Base-by-base conservation (phyloP, 2,329 filamentous ascomycete genomes). In the Neofusicoccum kwambonambiense region DNA sequence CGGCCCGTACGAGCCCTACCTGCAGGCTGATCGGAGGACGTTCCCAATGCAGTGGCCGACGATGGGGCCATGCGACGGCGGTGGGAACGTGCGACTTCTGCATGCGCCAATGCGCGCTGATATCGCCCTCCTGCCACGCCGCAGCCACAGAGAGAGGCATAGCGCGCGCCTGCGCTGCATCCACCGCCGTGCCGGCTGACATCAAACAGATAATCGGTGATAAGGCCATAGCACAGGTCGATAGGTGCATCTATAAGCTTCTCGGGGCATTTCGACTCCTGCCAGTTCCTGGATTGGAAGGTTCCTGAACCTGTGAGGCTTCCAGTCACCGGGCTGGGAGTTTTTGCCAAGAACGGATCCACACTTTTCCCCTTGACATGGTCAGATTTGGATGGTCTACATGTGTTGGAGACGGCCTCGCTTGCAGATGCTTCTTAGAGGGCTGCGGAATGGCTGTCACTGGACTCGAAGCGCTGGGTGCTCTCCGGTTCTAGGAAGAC, bases 1-100 rank as follows among this genome's bases (percentile, higher is more conserved):
- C 56, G 54, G 54, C 54, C 54, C 54, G 56, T 45, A 47, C n/a
- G 31, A 37, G 56, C 42, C 56, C 42, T 60, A 37, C 56, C 56
- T 60, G 56, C 56, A 60, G 41, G 41, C 56, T 35, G 41, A 17
- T 34, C 56, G 56, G 56, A 19, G 13, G 27, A 47, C 31, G 17
- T 15, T 8, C 56, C 54, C 54, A 45, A 58, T 34, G 13, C 54
- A 39, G 54, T 15, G 39, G 17, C 27, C 31, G 47, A n/a, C 27
- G n/a, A 52, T 37, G 15, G 49, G 31, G 39, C 15, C 41, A 19
- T 41, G 15, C 15, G 37, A 42, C 35, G 17, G 11, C 3, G 17
- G 49, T 22, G 12, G 39, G 54, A 17, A 58, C 54, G 27, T 58
- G 54, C 54, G 41, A 9, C 27, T 37, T 37, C 56, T 58, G 54